These are phyloP conservation scores for Rosa multiflora DNA, from an alignment of 306 rosid genomes.

Conservation along the genomic window DNA sequence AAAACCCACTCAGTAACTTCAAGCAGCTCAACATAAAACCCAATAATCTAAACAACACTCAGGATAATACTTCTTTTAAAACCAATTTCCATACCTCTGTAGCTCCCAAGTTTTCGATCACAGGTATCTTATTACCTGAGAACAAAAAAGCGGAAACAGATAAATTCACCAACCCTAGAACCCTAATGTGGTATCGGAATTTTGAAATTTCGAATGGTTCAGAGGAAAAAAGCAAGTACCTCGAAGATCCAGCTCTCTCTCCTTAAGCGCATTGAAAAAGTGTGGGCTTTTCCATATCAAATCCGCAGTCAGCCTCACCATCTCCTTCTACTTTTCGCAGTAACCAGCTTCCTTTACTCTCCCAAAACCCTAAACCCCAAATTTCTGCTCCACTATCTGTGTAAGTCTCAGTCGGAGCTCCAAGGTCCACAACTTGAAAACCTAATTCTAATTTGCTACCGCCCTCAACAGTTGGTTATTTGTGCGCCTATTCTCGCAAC, in stretches of 20 bases:
- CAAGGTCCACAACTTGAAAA: not conserved
- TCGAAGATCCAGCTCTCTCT: slow-evolving; percentile 89
- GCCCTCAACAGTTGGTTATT: not conserved
- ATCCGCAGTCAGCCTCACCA: slow-evolving; percentile 93
- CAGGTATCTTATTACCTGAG: slow-evolving; percentile 81
- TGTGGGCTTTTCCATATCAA: slow-evolving; percentile 97
- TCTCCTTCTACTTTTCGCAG: slow-evolving; percentile 16
- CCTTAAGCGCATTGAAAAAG: slow-evolving; percentile 84
- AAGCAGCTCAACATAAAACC: not conserved
- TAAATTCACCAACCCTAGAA: not conserved
- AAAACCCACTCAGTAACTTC: not conserved
- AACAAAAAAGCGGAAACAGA: slow-evolving; percentile 10
- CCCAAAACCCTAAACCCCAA: not conserved
- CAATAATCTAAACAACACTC: not conserved
- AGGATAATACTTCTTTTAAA: not conserved
- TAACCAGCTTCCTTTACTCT: not conserved
- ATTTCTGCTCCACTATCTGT: not conserved
- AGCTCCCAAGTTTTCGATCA: slow-evolving; percentile 92
- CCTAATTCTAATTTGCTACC: not conserved
- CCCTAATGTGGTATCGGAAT: not conserved
- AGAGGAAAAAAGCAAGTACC: slow-evolving; percentile 35
- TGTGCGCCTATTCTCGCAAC: not conserved
- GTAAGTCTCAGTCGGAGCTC: not conserved
- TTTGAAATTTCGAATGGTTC: not conserved
- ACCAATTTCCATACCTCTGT: slow-evolving; percentile 62